A percentile compares a stretch with the other conserved stretches of the same genome.
phyloP scores from a whole-genome alignment of 208 protist species.

The Herpetomonas tarakana region DNA sequence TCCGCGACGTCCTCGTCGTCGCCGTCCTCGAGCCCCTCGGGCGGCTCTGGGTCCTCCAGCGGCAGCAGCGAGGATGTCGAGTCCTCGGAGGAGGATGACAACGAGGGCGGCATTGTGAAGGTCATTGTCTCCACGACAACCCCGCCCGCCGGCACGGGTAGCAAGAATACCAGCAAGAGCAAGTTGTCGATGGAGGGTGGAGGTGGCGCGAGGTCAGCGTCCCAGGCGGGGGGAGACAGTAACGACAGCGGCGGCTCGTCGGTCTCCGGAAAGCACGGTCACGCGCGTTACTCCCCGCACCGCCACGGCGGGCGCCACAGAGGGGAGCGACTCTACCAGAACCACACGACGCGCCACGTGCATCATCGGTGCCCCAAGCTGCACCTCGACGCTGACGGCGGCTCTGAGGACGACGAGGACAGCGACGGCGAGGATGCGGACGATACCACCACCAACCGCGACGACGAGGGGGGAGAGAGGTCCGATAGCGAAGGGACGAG shows the following conservation, averaged over 20 bases:
- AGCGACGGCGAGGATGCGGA: constrained; percentile 11
- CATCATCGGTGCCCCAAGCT: constrained; percentile 49
- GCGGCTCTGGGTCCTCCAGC: background rate
- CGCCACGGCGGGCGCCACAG: constrained; percentile 9
- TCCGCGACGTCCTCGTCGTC: background rate
- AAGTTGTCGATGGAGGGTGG: background rate
- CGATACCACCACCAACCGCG: constrained; percentile 7
- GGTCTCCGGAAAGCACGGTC: background rate
- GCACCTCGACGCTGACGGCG: constrained; percentile 32
- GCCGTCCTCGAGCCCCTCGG: background rate
- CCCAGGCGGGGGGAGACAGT: too few species aligned
- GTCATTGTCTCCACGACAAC: constrained; percentile 12
- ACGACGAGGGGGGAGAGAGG: constrained; percentile 9
- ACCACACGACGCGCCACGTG: constrained; percentile 43
- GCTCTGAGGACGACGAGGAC: constrained; percentile 27
- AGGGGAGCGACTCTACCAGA: constrained; percentile 35
- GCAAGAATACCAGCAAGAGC: background rate
- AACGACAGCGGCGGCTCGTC: background rate
- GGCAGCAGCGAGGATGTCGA: constrained; percentile 8
- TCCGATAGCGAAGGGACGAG: background rate
- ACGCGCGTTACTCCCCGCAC: background rate
- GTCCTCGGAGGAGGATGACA: constrained; percentile 24
- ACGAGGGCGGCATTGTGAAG: constrained; percentile 23
- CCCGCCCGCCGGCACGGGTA: background rate
- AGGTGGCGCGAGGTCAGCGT: too few species aligned